These are phyloP conservation scores for Corynascus novoguineensis DNA, from an alignment of 495 filamentous ascomycete genomes.

Conservation along the genomic window DNA sequence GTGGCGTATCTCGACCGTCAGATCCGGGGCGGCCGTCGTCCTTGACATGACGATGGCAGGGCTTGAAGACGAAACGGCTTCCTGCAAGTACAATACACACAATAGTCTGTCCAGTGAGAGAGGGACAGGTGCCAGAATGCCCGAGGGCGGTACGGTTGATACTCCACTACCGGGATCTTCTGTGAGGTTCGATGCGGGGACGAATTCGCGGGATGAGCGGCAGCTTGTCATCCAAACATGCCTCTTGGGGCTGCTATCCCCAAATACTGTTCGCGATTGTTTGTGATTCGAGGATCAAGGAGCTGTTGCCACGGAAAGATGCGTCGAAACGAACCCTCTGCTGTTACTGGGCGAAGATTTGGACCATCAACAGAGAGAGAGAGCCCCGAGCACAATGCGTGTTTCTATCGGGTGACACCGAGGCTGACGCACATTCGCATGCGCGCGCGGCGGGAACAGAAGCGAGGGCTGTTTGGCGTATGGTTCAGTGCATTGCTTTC, in stretches of 20 bases:
- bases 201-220: not conserved
- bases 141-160: no score
- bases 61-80: no score
- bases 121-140: no score
- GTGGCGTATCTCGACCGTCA: constrained; percentile 6
- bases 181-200: no score
- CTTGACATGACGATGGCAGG: constrained; percentile 1
- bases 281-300: not conserved
- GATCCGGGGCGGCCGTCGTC: not conserved
- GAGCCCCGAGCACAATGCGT: not conserved
- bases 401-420: not conserved
- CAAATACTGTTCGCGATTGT: not conserved
- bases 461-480: not conserved
- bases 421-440: not conserved
- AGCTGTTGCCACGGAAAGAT: constrained; percentile 3
- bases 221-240: not conserved
- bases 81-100: no score
- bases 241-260: not conserved
- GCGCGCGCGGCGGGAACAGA: not conserved
- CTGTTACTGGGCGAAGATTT: not conserved
- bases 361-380: not conserved
- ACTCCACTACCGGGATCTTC: no score
- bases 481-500: not conserved
- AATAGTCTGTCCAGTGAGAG: no score
- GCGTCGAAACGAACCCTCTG: not conserved